Percentiles rank a stretch among this genome's conserved stretches.
These are phyloP conservation scores for Geosmithia morbida DNA, from an alignment of 2,329 filamentous ascomycete genomes.

Conservation along the genomic window DNA sequence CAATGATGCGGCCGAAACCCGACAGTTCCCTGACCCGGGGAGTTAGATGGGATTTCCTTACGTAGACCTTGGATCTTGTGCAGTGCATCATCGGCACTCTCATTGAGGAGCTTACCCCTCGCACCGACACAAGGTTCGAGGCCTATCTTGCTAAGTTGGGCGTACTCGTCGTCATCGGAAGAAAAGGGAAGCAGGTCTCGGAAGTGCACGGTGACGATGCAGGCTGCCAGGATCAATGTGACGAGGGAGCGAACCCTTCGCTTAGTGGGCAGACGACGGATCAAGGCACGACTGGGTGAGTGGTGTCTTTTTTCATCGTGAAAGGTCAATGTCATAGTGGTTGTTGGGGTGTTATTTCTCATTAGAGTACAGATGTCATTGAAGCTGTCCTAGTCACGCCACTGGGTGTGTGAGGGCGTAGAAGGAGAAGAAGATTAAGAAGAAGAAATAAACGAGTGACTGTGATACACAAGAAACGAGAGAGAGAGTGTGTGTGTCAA, in stretches of 20 bases:
- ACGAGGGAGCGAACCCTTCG: not conserved
- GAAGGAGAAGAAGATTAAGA: not conserved
- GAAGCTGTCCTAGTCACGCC: not conserved
- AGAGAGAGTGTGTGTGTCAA: too few relatives aligned
- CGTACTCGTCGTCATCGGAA: not conserved
- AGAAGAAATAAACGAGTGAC: not conserved
- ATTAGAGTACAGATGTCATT: not conserved
- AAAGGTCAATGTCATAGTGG: not conserved
- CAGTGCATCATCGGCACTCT: constrained; percentile 12
- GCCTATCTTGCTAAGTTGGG: not conserved
- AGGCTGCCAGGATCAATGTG: not conserved
- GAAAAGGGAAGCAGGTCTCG: not conserved
- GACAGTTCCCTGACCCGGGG: too few relatives aligned
- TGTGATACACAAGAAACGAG: not conserved
- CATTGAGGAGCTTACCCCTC: constrained; percentile 9
- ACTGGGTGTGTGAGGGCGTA: not conserved
- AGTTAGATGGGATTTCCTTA: not conserved
- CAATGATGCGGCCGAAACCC: too few relatives aligned
- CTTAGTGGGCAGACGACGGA: not conserved
- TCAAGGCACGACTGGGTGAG: not conserved
- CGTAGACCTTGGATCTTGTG: constrained; percentile 3
- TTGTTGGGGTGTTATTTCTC: not conserved
- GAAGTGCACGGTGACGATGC: not conserved
- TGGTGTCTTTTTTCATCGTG: not conserved
- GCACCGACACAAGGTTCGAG: constrained; percentile 9